These are phyloP conservation scores for Fusarium sp. DNA, from an alignment of 2,329 filamentous ascomycete genomes.

Conservation along the genomic window DNA sequence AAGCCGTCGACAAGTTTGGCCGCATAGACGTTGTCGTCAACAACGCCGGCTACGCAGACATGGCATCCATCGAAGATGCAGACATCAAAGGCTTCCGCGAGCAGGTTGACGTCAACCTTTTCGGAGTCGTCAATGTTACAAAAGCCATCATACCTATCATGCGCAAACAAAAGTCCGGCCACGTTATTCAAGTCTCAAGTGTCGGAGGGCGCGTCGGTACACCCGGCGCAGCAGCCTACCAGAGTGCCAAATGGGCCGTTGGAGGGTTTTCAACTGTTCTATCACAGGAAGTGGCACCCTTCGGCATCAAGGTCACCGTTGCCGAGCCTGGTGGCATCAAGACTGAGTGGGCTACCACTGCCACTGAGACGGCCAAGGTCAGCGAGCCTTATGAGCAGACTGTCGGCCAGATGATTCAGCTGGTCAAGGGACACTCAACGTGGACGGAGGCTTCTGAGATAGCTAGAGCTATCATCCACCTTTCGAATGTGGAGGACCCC, in stretches of 20 bases:
- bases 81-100: conserved; percentile 57
- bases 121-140: conserved; percentile 64
- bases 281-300: conserved; percentile 46
- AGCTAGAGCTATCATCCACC: conserved; percentile 41
- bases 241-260: conserved; percentile 52
- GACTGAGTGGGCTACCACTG: conserved; percentile 51
- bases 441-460: conserved; percentile 38
- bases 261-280: conserved; percentile 50
- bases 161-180: conserved; percentile 42
- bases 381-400: conserved; percentile 49
- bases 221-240: conserved; percentile 49
- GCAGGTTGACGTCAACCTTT: conserved; percentile 69
- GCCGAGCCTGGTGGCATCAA: conserved; percentile 53
- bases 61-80: conserved; percentile 62
- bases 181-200: conserved; percentile 53
- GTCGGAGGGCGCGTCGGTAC: conserved; percentile 49
- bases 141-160: conserved; percentile 50
- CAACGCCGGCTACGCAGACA: conserved; percentile 68
- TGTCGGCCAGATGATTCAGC: conserved; percentile 44
- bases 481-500: conserved; percentile 41
- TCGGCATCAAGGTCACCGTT: conserved; percentile 52
- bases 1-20: conserved; percentile 57
- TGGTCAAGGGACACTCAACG: background rate
- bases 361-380: conserved; percentile 39
- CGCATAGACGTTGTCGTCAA: conserved; percentile 69